Evolutionary conservation across 2,329 filamentous ascomycete genomes (phyloP).

Genomic region (Septoria petroselini): DNA sequence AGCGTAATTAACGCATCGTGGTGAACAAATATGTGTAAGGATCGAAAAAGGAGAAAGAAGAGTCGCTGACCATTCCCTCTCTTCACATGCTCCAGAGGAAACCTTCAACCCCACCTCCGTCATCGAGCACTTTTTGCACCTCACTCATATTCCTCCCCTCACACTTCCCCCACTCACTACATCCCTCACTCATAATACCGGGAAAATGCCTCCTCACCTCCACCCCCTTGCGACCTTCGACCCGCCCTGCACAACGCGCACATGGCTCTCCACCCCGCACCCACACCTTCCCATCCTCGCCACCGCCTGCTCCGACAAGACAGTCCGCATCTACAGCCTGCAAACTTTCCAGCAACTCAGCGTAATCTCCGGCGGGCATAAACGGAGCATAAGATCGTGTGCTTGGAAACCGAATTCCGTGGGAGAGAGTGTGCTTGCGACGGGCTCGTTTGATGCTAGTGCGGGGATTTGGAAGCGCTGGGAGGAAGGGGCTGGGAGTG

Average conservation of each 20-base stretch:
- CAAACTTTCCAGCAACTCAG: conserved; percentile 75
- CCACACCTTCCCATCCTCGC: conserved; percentile 83
- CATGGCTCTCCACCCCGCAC: conserved; percentile 84
- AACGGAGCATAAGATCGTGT: conserved; percentile 78
- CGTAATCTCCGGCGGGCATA: conserved; percentile 80
- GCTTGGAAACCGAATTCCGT: conserved; percentile 76
- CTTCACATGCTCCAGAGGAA: background rate
- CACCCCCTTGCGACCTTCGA: conserved; percentile 51
- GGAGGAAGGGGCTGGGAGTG: conserved; percentile 53
- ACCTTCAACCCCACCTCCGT: background rate
- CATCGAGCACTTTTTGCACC: background rate
- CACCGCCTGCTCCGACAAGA: conserved; percentile 81
- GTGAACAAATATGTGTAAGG: background rate
- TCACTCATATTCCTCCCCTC: no score
- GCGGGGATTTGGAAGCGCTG: conserved; percentile 68
- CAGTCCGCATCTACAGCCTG: conserved; percentile 85
- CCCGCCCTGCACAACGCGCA: conserved; percentile 58
- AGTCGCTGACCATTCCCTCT: background rate
- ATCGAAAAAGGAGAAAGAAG: background rate
- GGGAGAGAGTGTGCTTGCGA: conserved; percentile 74
- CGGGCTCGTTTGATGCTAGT: conserved; percentile 89
- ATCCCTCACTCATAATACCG: conserved; percentile 22
- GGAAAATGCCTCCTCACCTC: no score
- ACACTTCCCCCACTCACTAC: no score
- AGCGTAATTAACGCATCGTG: no score